Evolutionary conservation across 257 asterid genomes (phyloP).

Genomic region (Solanum appendiculatum): DNA sequence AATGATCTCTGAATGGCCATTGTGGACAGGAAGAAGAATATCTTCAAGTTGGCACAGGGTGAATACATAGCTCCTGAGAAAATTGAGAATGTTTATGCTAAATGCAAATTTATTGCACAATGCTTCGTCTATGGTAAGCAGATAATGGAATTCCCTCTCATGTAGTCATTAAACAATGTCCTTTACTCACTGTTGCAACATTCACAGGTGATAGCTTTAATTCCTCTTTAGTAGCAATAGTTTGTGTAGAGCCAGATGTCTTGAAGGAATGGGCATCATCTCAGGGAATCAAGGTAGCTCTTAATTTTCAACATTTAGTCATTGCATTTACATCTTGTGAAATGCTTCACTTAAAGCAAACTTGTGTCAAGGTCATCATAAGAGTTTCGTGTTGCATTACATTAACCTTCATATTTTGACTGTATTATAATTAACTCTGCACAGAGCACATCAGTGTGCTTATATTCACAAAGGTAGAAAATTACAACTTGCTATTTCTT

Average conservation of each 20-base stretch:
- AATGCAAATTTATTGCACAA: conserved; percentile 82
- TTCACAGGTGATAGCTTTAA: conserved; percentile 83
- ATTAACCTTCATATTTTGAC: neutral
- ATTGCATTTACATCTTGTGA: neutral
- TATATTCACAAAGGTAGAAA: neutral
- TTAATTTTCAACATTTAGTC: neutral
- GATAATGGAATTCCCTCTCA: neutral
- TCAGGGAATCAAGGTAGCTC: conserved; percentile 69
- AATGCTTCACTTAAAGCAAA: neutral
- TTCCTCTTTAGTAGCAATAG: conserved; percentile 73
- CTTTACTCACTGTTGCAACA: conserved; percentile 12
- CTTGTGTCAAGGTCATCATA: neutral
- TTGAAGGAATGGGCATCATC: conserved; percentile 82
- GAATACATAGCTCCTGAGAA: conserved; percentile 97
- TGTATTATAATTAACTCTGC: neutral
- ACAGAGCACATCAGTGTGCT: neutral
- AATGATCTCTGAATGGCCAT: neutral
- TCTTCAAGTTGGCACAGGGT: conserved; percentile 94
- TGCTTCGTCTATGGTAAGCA: conserved; percentile 82
- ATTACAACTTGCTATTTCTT: neutral
- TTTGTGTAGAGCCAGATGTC: conserved; percentile 73
- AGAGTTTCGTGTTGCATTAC: neutral
- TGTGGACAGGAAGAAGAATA: conserved; percentile 80
- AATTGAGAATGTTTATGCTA: conserved; percentile 88
- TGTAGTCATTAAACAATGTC: neutral